These are phyloP conservation scores for Geranomyces variabilis DNA, from an alignment of 192 early-diverging fungal genomes.

Conservation along the genomic window DNA sequence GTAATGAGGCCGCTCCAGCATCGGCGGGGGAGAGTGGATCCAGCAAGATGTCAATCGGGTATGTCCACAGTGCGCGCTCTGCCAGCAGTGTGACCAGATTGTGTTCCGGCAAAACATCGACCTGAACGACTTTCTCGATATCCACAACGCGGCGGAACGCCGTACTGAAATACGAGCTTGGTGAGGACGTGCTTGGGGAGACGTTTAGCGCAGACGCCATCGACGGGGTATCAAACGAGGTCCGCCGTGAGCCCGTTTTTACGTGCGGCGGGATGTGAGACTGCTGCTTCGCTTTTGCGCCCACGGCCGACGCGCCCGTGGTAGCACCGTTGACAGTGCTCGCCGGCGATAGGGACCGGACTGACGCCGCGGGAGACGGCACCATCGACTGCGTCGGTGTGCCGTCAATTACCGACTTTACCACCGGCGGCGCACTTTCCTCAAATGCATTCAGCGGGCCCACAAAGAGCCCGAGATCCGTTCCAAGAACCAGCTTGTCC, in stretches of 20 bases:
- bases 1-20: too few relatives aligned
- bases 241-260: background rate
- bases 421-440: slow-evolving; percentile 47
- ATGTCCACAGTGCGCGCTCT: slow-evolving; percentile 31
- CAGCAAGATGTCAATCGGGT: background rate
- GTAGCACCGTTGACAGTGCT: background rate
- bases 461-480: slow-evolving; percentile 83
- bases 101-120: slow-evolving; percentile 83
- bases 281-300: background rate
- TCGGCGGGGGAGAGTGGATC: background rate
- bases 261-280: background rate
- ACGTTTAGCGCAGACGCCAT: background rate
- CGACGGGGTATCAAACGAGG: background rate
- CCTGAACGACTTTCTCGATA: slow-evolving; percentile 80
- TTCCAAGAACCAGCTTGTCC: slow-evolving; percentile 75
- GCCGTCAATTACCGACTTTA: background rate
- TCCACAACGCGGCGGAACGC: slow-evolving; percentile 53
- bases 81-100: slow-evolving; percentile 81
- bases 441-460: slow-evolving; percentile 62
- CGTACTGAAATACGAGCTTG: background rate
- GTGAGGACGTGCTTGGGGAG: background rate
- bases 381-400: background rate
- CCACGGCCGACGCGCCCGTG: background rate
- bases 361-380: background rate
- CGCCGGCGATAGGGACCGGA: background rate